A percentile compares a stretch with the other conserved stretches of the same genome.
Evolutionary conservation across 768 basidiomycete species (phyloP).

Genomic region (Leccinellum luteum): DNA sequence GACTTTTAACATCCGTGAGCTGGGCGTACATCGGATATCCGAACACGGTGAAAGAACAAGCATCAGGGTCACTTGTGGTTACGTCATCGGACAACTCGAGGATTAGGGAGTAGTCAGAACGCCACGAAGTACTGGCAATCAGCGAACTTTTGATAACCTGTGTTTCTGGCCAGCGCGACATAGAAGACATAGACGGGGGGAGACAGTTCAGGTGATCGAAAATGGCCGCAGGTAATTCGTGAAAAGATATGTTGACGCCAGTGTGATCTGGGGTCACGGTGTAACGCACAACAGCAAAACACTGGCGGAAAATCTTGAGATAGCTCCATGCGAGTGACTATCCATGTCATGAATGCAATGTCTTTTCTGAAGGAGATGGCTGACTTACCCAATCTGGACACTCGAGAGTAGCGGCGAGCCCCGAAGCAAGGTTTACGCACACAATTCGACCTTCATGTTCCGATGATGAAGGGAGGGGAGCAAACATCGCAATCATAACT

Average conservation of each 20-base stretch:
- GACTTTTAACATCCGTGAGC: neutral
- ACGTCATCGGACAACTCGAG: constrained; percentile 17
- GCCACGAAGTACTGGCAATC: constrained; percentile 16
- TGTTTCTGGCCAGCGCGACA: constrained; percentile 17
- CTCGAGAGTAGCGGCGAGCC: constrained; percentile 10
- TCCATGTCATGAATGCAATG: constrained; percentile 3
- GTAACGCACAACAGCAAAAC: constrained; percentile 3
- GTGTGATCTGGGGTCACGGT: constrained; percentile 1
- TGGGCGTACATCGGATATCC: constrained; percentile 1
- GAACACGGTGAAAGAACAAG: constrained; percentile 15
- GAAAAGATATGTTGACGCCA: constrained; percentile 9
- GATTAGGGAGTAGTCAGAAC: neutral
- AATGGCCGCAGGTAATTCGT: constrained; percentile 15
- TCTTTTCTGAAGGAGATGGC: neutral
- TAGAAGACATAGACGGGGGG: neutral
- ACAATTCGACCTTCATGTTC: constrained; percentile 11
- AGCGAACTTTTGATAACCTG: constrained; percentile 2
- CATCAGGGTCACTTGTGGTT: neutral
- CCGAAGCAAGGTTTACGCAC: constrained; percentile 20
- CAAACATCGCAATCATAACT: constrained; percentile 18
- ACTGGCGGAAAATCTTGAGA: constrained; percentile 14
- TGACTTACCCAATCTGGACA: constrained; percentile 18
- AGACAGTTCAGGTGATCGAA: constrained; percentile 2
- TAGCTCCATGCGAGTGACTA: constrained; percentile 10
- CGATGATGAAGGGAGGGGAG: neutral